Conservation (phyloP, 305 asterid genomes). For the Fraxinus ornus region DNA sequence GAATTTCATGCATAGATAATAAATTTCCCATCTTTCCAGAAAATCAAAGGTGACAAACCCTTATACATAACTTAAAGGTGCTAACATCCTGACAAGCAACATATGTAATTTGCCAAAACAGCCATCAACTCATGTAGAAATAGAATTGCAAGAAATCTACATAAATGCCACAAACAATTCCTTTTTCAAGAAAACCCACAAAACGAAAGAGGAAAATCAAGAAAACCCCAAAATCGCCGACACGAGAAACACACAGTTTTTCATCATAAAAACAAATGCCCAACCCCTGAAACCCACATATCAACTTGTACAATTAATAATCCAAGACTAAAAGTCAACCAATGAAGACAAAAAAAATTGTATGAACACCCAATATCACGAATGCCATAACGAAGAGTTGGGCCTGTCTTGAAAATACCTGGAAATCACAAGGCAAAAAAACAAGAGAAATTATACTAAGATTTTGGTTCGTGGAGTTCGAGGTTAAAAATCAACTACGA, state of each 20-base stretch:
- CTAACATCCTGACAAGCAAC: neutral
- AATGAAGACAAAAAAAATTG: conserved; percentile 39
- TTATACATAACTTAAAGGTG: neutral
- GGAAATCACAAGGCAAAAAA: conserved; percentile 15
- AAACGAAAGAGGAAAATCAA: conserved; percentile 31
- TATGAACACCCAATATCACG: neutral
- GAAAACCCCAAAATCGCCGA: conserved; percentile 9
- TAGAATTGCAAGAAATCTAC: conserved; percentile 32
- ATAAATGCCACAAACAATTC: conserved; percentile 33
- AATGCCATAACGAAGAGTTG: conserved; percentile 32
- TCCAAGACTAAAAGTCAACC: conserved; percentile 41
- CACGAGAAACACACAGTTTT: conserved; percentile 12
- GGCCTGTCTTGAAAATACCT: conserved; percentile 21
- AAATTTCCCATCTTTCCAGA: neutral
- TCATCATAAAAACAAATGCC: conserved; percentile 35
- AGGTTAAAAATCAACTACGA: conserved; percentile 29
- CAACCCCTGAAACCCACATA: conserved; percentile 21
- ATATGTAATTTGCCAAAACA: conserved; percentile 17
- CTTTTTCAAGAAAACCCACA: conserved; percentile 45
- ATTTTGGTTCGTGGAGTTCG: conserved; percentile 40
- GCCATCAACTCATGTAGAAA: conserved; percentile 27
- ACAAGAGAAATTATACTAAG: neutral
- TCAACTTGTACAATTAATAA: conserved; percentile 23
- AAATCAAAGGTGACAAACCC: conserved; percentile 27
- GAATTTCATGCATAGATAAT: conserved; percentile 11